phyloP scores from a whole-genome alignment of 352 stramenopile species.

The Phytophthora lateralis region DNA sequence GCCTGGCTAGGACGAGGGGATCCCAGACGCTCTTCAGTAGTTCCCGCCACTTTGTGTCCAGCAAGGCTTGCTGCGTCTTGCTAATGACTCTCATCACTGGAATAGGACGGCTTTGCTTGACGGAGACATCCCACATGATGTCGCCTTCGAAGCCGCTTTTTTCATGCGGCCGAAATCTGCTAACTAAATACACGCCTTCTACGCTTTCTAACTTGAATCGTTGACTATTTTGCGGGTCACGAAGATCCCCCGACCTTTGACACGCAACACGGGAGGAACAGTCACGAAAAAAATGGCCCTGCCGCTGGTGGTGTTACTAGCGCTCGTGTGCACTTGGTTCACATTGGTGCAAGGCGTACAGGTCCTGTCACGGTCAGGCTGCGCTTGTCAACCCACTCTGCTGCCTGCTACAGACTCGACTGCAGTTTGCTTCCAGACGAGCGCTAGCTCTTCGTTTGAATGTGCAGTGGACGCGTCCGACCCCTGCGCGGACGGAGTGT shows the following conservation, averaged over 20 bases:
- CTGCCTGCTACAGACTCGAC: constrained; percentile 2
- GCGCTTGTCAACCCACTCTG: constrained; percentile 29
- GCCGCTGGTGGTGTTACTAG: background rate
- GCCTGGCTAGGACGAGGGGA: background rate
- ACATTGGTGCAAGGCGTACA: constrained; percentile 5
- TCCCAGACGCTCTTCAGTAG: background rate
- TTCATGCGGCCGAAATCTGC: background rate
- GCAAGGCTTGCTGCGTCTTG: background rate
- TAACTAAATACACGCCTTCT: background rate
- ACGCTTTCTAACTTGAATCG: background rate
- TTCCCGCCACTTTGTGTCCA: constrained; percentile 5
- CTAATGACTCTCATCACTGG: background rate
- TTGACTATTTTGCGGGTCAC: constrained; percentile 7
- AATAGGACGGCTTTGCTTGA: background rate
- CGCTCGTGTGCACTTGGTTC: background rate
- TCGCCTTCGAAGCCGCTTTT: too few species aligned
- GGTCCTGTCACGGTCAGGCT: constrained; percentile 34
- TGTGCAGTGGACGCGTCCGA: constrained; percentile 32
- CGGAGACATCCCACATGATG: background rate
- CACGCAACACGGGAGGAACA: background rate
- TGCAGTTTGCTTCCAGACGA: constrained; percentile 28
- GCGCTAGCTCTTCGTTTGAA: constrained; percentile 1
- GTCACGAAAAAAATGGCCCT: constrained; percentile 1
- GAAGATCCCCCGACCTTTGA: constrained; percentile 25
- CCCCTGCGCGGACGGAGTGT: constrained; percentile 17